These are phyloP conservation scores for Ascochyta viciae-villosae DNA, from an alignment of 2,329 filamentous ascomycete genomes.

Conservation along the genomic window DNA sequence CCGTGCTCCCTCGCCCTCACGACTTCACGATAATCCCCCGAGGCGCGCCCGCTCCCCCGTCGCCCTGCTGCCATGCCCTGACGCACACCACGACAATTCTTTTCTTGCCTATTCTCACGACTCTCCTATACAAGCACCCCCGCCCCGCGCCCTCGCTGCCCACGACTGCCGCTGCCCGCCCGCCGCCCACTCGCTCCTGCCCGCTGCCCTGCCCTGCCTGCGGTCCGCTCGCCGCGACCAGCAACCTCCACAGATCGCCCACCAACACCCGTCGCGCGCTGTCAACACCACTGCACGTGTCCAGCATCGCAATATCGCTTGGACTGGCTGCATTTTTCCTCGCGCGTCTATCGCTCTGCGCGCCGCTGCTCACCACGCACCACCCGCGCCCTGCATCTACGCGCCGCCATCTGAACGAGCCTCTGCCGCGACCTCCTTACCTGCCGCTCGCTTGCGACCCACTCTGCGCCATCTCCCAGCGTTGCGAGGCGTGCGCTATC, in stretches of 20 bases:
- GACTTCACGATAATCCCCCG: constrained; percentile 32
- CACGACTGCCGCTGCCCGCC: constrained; percentile 23
- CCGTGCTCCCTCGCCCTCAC: constrained; percentile 21
- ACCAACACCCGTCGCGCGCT: constrained; percentile 9
- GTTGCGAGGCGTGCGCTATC: constrained; percentile 26
- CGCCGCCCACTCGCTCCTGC: constrained; percentile 25
- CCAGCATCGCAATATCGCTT: constrained; percentile 12
- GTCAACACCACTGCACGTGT: constrained; percentile 14
- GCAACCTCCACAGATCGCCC: constrained; percentile 19
- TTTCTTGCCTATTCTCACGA: constrained; percentile 32
- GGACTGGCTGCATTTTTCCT: constrained; percentile 14
- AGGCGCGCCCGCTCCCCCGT: constrained; percentile 34
- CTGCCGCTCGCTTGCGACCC: constrained; percentile 25
- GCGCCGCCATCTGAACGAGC: constrained; percentile 30
- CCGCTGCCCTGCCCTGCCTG: constrained; percentile 25
- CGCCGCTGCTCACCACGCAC: constrained; percentile 6
- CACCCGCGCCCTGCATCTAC: constrained; percentile 17
- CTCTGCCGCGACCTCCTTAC: constrained; percentile 28
- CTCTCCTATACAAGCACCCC: constrained; percentile 14
- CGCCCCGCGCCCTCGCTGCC: constrained; percentile 15
- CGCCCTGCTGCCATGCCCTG: constrained; percentile 32
- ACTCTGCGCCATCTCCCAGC: constrained; percentile 9
- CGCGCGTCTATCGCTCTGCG: constrained; percentile 19
- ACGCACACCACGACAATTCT: constrained; percentile 28
- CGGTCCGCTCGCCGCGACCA: constrained; percentile 25